Evolutionary conservation across 495 filamentous ascomycete genomes (phyloP).

Genomic region (Xeromyces bisporus): DNA sequence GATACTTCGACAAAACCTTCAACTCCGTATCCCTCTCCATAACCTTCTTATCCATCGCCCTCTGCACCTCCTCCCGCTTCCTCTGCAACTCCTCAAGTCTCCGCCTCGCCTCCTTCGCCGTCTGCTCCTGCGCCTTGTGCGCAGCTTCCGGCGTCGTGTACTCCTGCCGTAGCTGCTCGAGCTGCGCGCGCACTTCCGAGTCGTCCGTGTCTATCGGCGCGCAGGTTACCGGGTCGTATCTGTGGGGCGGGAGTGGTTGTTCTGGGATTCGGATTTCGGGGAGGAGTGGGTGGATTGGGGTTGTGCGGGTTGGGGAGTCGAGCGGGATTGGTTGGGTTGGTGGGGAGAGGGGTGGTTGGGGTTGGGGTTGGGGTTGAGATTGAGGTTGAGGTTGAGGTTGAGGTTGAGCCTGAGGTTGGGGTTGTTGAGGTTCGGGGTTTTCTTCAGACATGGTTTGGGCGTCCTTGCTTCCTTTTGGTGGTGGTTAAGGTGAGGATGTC

Average conservation of each 20-base stretch:
- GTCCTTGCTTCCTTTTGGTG: too few relatives aligned
- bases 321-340: conserved; percentile 10
- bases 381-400: too few relatives aligned
- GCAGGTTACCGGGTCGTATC: conserved; percentile 26
- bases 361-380: too few relatives aligned
- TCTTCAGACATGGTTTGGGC: too few relatives aligned
- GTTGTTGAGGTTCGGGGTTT: too few relatives aligned
- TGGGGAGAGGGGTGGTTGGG: too few relatives aligned
- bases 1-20: conserved; percentile 30
- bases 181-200: conserved; percentile 13
- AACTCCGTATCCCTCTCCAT: conserved; percentile 30
- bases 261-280: conserved; percentile 24
- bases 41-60: conserved; percentile 28
- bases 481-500: too few relatives aligned
- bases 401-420: too few relatives aligned
- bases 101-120: conserved; percentile 23
- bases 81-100: conserved; percentile 22
- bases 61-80: conserved; percentile 26
- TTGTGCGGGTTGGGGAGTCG: conserved; percentile 20
- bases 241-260: conserved; percentile 14
- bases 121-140: conserved; percentile 23
- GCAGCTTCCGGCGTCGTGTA: conserved; percentile 21
- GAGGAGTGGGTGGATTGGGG: conserved; percentile 25
- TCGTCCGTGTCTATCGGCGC: conserved; percentile 13
- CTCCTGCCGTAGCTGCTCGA: conserved; percentile 24